Evolutionary conservation across 306 rosid species (phyloP), one percentile per base, ranked within the genome.

Genomic region (Cucumis melo): DNA sequence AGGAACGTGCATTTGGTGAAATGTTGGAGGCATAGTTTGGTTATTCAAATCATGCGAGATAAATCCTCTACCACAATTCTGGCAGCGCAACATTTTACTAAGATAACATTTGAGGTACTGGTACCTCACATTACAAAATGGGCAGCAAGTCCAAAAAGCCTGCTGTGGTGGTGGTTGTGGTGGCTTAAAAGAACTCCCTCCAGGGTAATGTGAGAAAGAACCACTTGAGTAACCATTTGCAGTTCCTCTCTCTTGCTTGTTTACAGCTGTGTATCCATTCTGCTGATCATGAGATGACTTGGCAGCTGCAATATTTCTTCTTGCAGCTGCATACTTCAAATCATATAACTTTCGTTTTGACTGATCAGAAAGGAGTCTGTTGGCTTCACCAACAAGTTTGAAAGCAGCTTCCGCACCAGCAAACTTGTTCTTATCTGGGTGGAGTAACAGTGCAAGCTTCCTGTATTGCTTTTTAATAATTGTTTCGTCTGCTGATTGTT

Each of bases 341-440:
- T 93, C 91, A 64, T 85, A 91, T 7, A 12, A 7, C 42, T 74
- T 41, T 7, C 97, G 96, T 73, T 79, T 91, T 9, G 70, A 62
- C 66, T 76, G 85, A 86, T 93, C 97, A 17, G 84, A 59, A 60
- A 93, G 88, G 32, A 90, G 65, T 81, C 91, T 87, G 77, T 93
- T 87, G 42, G 97, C 98, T 79, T 93, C 97, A 77, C 90, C 96
- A 51, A 91, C 82, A 77, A 90, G 80, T 82, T 93, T 93, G 84
- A 93, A 93, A 80, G 98, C 98, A 80, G 97, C 90, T 79, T 93
- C 98, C 1, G 98, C 97, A 85, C 98, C 96, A 55, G 88, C 77
- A 78, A 86, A 87, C 77, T 88, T 90, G 82, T 91, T 93, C 85
- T 93, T 93, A 84, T 93, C 98, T 42, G 97, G 98, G 83, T 91